Percentiles rank a stretch among this genome's conserved stretches.
These are phyloP conservation scores for Datisca glomerata DNA, from an alignment of 306 rosid species.

Conservation along the genomic window DNA sequence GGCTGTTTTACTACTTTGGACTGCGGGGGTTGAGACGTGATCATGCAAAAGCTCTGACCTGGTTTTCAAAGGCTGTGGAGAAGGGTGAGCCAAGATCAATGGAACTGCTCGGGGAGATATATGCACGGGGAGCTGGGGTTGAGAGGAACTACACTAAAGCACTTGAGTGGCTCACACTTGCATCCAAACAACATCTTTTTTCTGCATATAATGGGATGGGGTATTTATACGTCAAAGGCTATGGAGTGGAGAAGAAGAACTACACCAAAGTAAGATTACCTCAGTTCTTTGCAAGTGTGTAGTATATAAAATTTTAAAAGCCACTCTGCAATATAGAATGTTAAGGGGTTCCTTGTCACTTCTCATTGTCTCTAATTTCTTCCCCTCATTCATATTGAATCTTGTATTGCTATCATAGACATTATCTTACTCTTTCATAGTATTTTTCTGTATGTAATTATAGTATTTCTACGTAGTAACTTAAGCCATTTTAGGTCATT, in stretches of 20 bases:
- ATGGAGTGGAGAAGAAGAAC: conserved; percentile 81
- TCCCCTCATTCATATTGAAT: too few species aligned
- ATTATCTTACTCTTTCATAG: too few species aligned
- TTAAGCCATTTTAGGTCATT: too few species aligned
- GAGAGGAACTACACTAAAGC: conserved; percentile 88
- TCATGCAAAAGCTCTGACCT: conserved; percentile 64
- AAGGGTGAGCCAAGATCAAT: conserved; percentile 90
- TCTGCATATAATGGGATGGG: conserved; percentile 96
- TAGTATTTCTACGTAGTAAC: too few species aligned
- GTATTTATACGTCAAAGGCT: conserved; percentile 83
- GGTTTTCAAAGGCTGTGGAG: conserved; percentile 91
- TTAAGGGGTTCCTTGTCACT: too few species aligned
- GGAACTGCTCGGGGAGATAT: conserved; percentile 95
- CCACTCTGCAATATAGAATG: too few species aligned
- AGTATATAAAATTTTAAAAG: too few species aligned
- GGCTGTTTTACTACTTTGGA: conserved; percentile 94
- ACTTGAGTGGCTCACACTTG: conserved; percentile 85
- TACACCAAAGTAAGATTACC: conserved; percentile 57
- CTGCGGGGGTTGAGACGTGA: conserved; percentile 89
- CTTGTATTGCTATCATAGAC: too few species aligned
- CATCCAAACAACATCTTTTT: conserved; percentile 63
- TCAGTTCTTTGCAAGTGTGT: too few species aligned
- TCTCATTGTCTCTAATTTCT: too few species aligned
- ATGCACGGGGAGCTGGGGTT: conserved; percentile 93
- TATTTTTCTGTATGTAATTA: too few species aligned